Conservation (phyloP, 140 eudicot species). For the Ambrosia hybrid region DNA sequence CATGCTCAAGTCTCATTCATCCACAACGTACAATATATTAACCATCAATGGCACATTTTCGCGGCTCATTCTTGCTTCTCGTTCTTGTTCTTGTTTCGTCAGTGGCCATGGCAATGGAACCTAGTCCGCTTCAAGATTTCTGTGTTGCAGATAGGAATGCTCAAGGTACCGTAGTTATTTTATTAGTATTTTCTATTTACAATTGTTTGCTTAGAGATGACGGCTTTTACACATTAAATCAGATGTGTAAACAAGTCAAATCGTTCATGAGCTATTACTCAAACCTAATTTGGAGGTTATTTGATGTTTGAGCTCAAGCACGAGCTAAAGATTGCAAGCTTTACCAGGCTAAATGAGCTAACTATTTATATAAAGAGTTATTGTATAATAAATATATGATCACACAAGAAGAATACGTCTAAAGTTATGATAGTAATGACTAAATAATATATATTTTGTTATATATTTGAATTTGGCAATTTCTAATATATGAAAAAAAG, state of each 20-base stretch:
- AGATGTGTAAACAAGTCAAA: too few relatives aligned
- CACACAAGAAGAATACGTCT: too few relatives aligned
- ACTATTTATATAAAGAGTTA: too few relatives aligned
- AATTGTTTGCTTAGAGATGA: background rate
- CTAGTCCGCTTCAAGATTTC: constrained; percentile 38
- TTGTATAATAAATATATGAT: too few relatives aligned
- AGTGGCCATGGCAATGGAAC: constrained; percentile 7
- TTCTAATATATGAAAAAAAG: too few relatives aligned
- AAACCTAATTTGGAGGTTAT: background rate
- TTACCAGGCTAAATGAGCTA: background rate
- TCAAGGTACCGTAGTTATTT: constrained; percentile 11
- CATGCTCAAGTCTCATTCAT: background rate
- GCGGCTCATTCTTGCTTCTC: constrained; percentile 10
- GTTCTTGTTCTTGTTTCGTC: constrained; percentile 17
- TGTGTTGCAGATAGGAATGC: constrained; percentile 32
- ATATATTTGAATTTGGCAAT: too few relatives aligned
- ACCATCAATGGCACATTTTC: constrained; percentile 27
- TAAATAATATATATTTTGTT: too few relatives aligned
- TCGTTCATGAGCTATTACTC: too few relatives aligned
- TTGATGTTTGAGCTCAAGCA: background rate
- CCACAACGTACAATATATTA: background rate
- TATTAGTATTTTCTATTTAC: background rate
- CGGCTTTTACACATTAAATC: background rate
- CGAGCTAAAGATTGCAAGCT: too few relatives aligned
- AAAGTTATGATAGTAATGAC: too few relatives aligned